Base-by-base conservation (phyloP, 2,329 filamentous ascomycete species). In the Pyricularia pennisetigena region DNA sequence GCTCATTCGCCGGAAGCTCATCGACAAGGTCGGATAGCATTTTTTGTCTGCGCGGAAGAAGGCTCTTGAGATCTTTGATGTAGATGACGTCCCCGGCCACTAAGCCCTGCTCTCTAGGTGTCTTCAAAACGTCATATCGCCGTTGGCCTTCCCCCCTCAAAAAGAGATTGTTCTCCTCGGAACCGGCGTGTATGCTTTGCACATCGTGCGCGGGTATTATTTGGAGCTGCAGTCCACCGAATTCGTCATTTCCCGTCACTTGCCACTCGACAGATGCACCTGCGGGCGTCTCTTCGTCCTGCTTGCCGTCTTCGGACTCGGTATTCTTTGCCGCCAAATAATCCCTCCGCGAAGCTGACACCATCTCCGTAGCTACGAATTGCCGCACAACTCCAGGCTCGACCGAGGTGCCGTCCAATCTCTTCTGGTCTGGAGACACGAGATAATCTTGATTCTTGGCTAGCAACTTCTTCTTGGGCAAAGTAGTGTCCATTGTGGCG, bases 291-390 rank as follows among this genome's bases (percentile, higher is more conserved):
- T 63, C 8, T 9, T 63, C 8, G 7, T 29, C 28, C 24, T 14
- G 10, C 29, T 3, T 2, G 12, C n/a, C 63, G 29, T 12, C 14
- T 32, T 29, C 29, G 9, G 23, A 26, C 32, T 12, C 32, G 57
- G 23, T 4, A 1, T 61, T 7, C 24, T 14, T 26, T 61, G 57
- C 57, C 10, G 57, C 23, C n/a, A 26, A 14, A 4, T 20, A 16
- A 23, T 65, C 23, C n/a, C 26, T 35, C 4, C 30, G 29, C 10
- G 64, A 65, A 26, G 64, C 20, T 32, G 23, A 26, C 8, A 32
- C 41, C 65, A 68, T 63, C 29, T 63, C 67, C 64, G 66, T 70
- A 9, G 67, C 69, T 24, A 68, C 67, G 26, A 70, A 70, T 65
- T 70, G 69, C 8, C 67, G 64, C 20, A 70, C 65, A 9, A 67